Evolutionary conservation across 225 moss, liverwort and hornwort genomes (phyloP), one percentile per base, ranked within the genome.

Genomic region (Physcomitrium patens): DNA sequence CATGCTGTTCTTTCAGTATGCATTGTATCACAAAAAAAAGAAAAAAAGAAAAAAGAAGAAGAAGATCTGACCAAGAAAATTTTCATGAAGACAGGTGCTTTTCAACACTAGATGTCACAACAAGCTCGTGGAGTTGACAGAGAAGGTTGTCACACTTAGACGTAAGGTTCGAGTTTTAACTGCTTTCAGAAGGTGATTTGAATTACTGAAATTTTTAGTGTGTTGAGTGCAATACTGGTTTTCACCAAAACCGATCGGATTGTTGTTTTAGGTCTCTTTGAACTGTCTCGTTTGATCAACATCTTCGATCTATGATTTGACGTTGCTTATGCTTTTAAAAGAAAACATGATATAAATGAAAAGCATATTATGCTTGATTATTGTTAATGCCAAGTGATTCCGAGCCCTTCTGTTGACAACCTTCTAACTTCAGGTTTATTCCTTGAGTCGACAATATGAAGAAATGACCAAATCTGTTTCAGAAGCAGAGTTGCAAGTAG

Each of bases 21-120:
- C 46, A 0, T 27, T 12, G 37, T n/a, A 26, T 0, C 19, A 10
- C 0, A 23, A n/a, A n/a, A n/a, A n/a, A n/a, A n/a, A n/a, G n/a
- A n/a, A n/a, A n/a, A n/a, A n/a, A n/a, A n/a, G n/a, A n/a, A n/a
- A n/a, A n/a, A n/a, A n/a, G n/a, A n/a, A n/a, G n/a, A n/a, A n/a
- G n/a, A n/a, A n/a, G n/a, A 48, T 65, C 63, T 58, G 15, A 47
- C 56, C 8, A 5, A 58, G 2, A 61, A 23, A 24, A 75, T 67
- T 45, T 41, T 45, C 24, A 24, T 17, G 19, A 80, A 48, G 70
- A 63, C 78, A 94, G 91, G 86, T 76, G 47, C 73, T 81, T 73
- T 93, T 91, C 63, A 93, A 88, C 78, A 88, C 72, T 73, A 89
- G 92, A 76, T 86, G 89, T 77, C 82, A 80, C 16, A 83, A 84